Evolutionary conservation across 495 filamentous ascomycete species (phyloP).

Genomic region (Penicillium turbatum): DNA sequence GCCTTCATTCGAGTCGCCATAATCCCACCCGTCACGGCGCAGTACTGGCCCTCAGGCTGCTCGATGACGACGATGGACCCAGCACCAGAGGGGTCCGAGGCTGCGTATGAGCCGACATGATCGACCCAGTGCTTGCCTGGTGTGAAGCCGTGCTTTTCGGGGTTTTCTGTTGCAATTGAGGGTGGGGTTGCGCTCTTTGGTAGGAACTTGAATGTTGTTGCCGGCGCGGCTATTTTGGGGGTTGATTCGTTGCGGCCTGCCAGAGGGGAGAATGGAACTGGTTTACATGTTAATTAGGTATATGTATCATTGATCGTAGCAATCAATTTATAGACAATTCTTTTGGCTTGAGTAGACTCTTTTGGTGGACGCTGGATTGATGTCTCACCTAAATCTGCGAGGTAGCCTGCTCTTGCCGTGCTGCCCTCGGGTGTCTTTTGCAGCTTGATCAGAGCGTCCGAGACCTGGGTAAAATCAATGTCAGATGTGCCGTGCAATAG

Average conservation of each 20-base stretch:
- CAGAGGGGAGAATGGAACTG: conserved; percentile 34
- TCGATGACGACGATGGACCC: conserved; percentile 55
- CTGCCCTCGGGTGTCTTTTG: conserved; percentile 42
- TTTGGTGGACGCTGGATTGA: not conserved
- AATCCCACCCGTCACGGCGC: conserved; percentile 64
- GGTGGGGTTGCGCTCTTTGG: conserved; percentile 39
- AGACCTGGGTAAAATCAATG: conserved; percentile 39
- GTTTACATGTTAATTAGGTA: not conserved
- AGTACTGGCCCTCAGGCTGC: conserved; percentile 55
- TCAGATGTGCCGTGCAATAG: not conserved
- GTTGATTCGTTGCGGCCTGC: conserved; percentile 27
- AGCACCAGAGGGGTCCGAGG: conserved; percentile 28
- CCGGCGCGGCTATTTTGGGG: conserved; percentile 51
- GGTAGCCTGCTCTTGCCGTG: conserved; percentile 48
- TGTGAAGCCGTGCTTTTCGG: conserved; percentile 33
- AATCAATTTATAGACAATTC: too few relatives aligned
- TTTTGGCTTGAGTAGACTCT: not conserved
- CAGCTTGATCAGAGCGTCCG: conserved; percentile 59
- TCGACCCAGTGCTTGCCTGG: conserved; percentile 58
- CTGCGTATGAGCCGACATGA: conserved; percentile 29
- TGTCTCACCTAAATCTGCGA: conserved; percentile 54
- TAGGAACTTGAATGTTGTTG: conserved; percentile 60
- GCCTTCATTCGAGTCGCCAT: conserved; percentile 60
- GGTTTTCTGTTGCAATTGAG: conserved; percentile 20
- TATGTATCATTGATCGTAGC: too few relatives aligned